A percentile compares a stretch with the other conserved stretches of the same genome.
Evolutionary conservation across 1,284 basidiomycete species (phyloP).

Genomic region (Boletellus deceptivus): DNA sequence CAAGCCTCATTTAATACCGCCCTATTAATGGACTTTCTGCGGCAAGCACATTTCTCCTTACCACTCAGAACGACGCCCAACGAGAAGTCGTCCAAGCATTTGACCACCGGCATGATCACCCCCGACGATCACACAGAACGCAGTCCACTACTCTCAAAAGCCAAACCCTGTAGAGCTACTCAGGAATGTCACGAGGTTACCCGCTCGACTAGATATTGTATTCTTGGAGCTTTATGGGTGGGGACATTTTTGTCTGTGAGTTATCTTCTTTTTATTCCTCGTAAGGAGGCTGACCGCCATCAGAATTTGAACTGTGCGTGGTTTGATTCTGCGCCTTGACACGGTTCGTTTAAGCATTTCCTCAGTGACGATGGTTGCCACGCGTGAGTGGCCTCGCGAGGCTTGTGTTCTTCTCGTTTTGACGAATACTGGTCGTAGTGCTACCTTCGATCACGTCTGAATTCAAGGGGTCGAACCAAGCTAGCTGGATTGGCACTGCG

Average conservation of each 20-base stretch:
- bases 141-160: constrained; percentile 10
- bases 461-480: constrained; percentile 19
- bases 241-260: constrained; percentile 25
- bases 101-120: neutral
- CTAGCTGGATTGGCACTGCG: constrained; percentile 21
- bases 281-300: too few species aligned
- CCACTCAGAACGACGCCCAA: neutral
- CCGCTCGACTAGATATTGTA: constrained; percentile 3
- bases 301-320: constrained; percentile 24
- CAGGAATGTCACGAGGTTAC: constrained; percentile 10
- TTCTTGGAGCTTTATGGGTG: constrained; percentile 14
- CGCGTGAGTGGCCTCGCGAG: constrained; percentile 4
- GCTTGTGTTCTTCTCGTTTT: neutral
- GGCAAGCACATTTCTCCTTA: neutral
- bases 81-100: neutral
- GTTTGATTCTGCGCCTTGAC: neutral
- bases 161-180: neutral
- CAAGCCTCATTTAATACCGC: too few species aligned
- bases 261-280: neutral
- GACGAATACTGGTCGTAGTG: constrained; percentile 3
- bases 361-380: constrained; percentile 26
- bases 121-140: neutral
- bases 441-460: constrained; percentile 21
- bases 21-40: neutral
- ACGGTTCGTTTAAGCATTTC: neutral